Evolutionary conservation across 1,284 basidiomycete species (phyloP), one percentile per base, ranked within the genome.

Genomic region (Rhizoctonia solani): DNA sequence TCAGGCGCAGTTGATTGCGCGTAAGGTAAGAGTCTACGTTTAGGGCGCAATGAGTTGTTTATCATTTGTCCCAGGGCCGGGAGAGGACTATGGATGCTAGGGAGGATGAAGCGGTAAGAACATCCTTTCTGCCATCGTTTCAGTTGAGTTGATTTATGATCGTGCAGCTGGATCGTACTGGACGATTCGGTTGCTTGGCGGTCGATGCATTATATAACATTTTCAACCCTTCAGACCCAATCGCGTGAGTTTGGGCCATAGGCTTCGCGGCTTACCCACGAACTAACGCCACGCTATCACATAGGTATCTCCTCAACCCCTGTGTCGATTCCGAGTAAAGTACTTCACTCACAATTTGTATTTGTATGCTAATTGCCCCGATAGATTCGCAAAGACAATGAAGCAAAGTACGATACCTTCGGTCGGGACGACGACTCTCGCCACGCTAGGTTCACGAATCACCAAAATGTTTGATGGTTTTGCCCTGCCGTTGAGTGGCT

Each of bases 131-230:
- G 42, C 27, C 41, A 25, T 67, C 13, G 27, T 41, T 16, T 27
- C 41, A n/a, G 16, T n/a, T 23, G 5, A 1, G 1, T 27, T 55
- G 39, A 65, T 2, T 34, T 30, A 8, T 69, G 44, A 42, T 71
- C 50, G 67, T 66, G 0, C 72, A 81, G 72, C 74, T 80, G 21
- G 79, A 81, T 44, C 72, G 77, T n/a, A 74, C 78, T 6, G 82
- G 82, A 0, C 72, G 77, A 63, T 81, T 81, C 61, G 83, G 83
- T 1, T 84, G 83, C 72, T 75, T 84, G 72, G 79, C 82, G 1
- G 75, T 80, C 11, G 80, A 83, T 67, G 73, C 75, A 4, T 70
- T 80, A 16, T 81, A 82, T 74, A 84, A 84, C 72, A 77, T 83
- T 50, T 81, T 82, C 72, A 79, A 82, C 71, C 76, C 76, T 29